These are phyloP conservation scores for Pichia sp. DNA, from an alignment of 1,139 yeast species.

Conservation along the genomic window DNA sequence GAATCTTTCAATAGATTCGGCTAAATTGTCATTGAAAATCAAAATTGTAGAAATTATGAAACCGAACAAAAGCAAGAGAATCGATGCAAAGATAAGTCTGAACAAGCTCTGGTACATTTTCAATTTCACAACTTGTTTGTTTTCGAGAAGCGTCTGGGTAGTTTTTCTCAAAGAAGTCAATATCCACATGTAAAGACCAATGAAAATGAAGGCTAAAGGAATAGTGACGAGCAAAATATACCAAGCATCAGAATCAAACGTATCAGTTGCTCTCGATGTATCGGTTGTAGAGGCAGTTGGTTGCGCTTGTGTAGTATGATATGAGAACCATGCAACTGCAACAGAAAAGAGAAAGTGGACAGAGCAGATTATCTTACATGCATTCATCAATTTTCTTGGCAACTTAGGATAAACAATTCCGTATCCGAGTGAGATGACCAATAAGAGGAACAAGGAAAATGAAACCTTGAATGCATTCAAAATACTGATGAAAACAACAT, in stretches of 20 bases:
- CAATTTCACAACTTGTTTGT: conserved; percentile 87
- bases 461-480: conserved; percentile 78
- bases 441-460: conserved; percentile 78
- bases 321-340: conserved; percentile 62
- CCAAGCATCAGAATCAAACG: conserved; percentile 28
- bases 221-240: conserved; percentile 44
- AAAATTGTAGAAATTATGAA: conserved; percentile 65
- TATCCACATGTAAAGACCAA: conserved; percentile 68
- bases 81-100: conserved; percentile 63
- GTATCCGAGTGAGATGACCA: conserved; percentile 86
- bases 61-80: conserved; percentile 54
- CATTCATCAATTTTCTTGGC: conserved; percentile 68
- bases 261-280: conserved; percentile 24
- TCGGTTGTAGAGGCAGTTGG: conserved; percentile 27
- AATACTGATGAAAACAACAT: conserved; percentile 70
- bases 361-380: conserved; percentile 70
- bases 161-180: conserved; percentile 70
- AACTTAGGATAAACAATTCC: conserved; percentile 88
- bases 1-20: conserved; percentile 74
- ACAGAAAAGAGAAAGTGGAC: conserved; percentile 65
- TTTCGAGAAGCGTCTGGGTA: conserved; percentile 64
- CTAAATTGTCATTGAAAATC: conserved; percentile 64
- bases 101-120: conserved; percentile 77
- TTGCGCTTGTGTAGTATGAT: conserved; percentile 34
- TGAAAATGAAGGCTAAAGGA: conserved; percentile 67